Evolutionary conservation across 257 asterid species (phyloP), one percentile per base, ranked within the genome.

Genomic region (Solanum sparsipilum): DNA sequence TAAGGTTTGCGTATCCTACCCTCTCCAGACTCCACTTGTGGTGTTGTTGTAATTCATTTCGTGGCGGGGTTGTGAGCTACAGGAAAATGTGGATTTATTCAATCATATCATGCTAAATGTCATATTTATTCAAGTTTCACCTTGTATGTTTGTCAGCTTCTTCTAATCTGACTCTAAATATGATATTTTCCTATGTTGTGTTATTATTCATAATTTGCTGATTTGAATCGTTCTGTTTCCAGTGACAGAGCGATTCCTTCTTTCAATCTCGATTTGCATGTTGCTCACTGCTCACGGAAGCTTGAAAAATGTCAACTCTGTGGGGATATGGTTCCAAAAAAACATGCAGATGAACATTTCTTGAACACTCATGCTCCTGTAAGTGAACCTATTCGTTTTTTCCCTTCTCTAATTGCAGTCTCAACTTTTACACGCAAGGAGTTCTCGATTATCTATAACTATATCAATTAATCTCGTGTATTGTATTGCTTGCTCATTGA

Each of bases 301-400:
- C 94, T 97, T 88, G 98, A 95, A 92, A 97, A 93, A 90, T 97
- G 99, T 93, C 93, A 95, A 94, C 93, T 94, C 73, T 97, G 99
- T 87, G 96, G 98, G 32, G 98, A 96, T 90, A 96, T 97, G 99
- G 86, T 97, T 89, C 99, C 99, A n/a, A 93, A 87, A 72, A 94
- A 90, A 87, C 90, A 88, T 41, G 93, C 94, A 0, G 98, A 97
- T 90, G 98, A 96, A 89, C 99, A 97, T 91, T 97, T 91, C 92
- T 90, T 97, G 81, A 92, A 93, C 93, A 96, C 95, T 89, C 99
- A 97, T 92, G 99, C 99, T 73, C 98, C 94, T 92, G 99, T 96
- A 93, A 27, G 93, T 76, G 79, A 10, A 76, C 72, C 56, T 58
- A 46, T 83, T 41, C 91, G 39, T 67, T 65, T 46, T 44, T 52